Percentiles rank a stretch among this genome's conserved stretches.
phyloP scores from a whole-genome alignment of 106 monocot genomes.

The Allium fistulosum region DNA sequence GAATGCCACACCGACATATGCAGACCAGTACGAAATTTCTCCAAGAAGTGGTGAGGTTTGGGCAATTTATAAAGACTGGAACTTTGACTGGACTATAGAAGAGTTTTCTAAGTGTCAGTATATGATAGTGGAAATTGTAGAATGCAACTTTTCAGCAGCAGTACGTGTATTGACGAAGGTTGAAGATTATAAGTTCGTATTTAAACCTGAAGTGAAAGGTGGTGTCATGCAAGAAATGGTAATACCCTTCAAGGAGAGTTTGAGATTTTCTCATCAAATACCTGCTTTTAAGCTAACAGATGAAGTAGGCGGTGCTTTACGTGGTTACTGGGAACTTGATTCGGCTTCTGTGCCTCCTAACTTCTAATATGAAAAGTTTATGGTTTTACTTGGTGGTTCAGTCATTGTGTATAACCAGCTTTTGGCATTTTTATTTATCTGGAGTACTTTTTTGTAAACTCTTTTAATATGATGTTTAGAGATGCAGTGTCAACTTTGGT shows the following conservation, averaged over 20 bases:
- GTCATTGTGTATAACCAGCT: no score
- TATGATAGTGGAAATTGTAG: slow-evolving; percentile 42
- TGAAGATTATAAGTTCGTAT: slow-evolving; percentile 38
- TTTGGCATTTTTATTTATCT: no score
- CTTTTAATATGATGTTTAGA: no score
- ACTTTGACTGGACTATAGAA: slow-evolving; percentile 14
- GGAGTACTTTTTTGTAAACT: no score
- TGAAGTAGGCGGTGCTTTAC: slow-evolving; percentile 26
- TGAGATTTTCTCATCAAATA: slow-evolving; percentile 71
- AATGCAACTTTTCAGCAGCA: slow-evolving; percentile 6
- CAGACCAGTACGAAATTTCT: slow-evolving; percentile 23
- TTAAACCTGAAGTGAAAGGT: slow-evolving; percentile 12
- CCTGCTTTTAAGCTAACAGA: slow-evolving; percentile 41
- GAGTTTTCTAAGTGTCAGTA: slow-evolving; percentile 45
- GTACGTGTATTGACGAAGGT: slow-evolving; percentile 36
- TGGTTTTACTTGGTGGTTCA: no score
- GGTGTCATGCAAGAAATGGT: neutral
- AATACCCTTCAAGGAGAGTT: slow-evolving; percentile 21
- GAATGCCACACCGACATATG: slow-evolving; percentile 6
- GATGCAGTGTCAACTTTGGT: no score
- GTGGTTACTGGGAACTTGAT: slow-evolving; percentile 67
- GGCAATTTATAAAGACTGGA: slow-evolving; percentile 56
- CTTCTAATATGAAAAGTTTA: slow-evolving; percentile 1
- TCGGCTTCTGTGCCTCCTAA: slow-evolving; percentile 38
- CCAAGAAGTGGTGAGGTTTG: slow-evolving; percentile 39